Percentiles rank a stretch among this genome's conserved stretches.
Conservation (phyloP, 345 rosid genomes). For the Hibiscus trionum region DNA sequence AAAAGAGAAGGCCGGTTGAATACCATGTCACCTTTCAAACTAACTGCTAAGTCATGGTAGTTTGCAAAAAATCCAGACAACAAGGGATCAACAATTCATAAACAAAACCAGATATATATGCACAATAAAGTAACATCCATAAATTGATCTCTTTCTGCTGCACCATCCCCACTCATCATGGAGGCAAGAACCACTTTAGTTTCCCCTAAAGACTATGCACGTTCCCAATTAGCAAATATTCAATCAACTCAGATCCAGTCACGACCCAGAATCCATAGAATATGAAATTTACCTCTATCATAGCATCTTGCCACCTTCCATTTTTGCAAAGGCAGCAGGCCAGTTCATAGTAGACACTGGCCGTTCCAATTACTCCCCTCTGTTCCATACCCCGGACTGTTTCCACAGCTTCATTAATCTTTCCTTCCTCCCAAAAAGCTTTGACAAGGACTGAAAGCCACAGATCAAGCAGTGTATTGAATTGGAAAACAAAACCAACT, state of each 20-base stretch:
- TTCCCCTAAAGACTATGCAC: not conserved
- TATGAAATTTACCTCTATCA: slow-evolving; percentile 49
- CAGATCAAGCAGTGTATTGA: not conserved
- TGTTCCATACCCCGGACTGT: slow-evolving; percentile 80
- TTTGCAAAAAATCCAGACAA: not conserved
- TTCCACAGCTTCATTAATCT: slow-evolving; percentile 67
- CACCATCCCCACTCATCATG: no score
- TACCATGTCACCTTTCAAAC: not conserved
- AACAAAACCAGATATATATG: no score
- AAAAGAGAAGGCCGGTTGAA: not conserved
- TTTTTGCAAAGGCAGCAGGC: slow-evolving; percentile 82
- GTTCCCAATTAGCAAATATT: not conserved
- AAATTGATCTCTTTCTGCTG: no score
- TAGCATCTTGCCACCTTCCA: slow-evolving; percentile 80
- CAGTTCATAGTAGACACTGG: slow-evolving; percentile 74
- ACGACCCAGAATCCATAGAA: not conserved
- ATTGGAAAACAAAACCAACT: not conserved
- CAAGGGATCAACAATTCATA: not conserved
- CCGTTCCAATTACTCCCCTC: slow-evolving; percentile 80
- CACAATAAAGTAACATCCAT: not conserved
- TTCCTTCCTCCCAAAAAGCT: slow-evolving; percentile 80
- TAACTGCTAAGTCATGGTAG: not conserved
- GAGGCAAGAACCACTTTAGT: no score
- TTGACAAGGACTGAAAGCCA: slow-evolving; percentile 67
- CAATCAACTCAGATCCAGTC: not conserved